A percentile compares a stretch with the other conserved stretches of the same genome.
These are phyloP conservation scores for Crithidia mellificae DNA, from an alignment of 208 protist genomes.

Conservation along the genomic window DNA sequence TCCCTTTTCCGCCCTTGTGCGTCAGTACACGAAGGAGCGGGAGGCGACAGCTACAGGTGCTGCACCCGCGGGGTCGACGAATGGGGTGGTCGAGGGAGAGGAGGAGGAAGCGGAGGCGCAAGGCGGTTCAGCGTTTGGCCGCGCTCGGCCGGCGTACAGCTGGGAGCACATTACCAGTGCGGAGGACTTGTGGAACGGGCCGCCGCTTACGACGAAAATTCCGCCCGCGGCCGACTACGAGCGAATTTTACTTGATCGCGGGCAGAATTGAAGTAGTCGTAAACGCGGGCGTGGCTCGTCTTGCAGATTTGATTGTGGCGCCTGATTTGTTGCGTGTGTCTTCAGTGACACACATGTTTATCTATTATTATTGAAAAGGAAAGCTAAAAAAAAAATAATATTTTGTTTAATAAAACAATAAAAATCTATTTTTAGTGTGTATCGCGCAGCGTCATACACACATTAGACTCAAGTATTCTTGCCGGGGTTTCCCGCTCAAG, in stretches of 20 bases:
- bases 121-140: conserved; percentile 10
- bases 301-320: no score
- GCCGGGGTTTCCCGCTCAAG: no score
- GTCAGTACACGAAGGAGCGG: conserved; percentile 3
- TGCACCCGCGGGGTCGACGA: neutral
- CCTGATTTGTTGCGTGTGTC: no score
- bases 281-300: neutral
- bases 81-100: neutral
- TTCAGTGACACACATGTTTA: no score
- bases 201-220: conserved; percentile 53
- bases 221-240: conserved; percentile 77
- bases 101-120: neutral
- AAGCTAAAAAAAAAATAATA: no score
- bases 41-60: neutral
- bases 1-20: conserved; percentile 27
- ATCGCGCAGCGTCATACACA: no score
- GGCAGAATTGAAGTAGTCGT: neutral
- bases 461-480: no score
- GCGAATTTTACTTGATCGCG: conserved; percentile 51
- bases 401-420: no score
- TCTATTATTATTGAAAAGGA: no score
- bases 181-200: conserved; percentile 62
- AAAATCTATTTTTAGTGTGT: no score
- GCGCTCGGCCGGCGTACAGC: conserved; percentile 7
- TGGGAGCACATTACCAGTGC: conserved; percentile 50